Base-by-base conservation (phyloP, 371 early-diverging fungal genomes). In the Mucor sp. region DNA sequence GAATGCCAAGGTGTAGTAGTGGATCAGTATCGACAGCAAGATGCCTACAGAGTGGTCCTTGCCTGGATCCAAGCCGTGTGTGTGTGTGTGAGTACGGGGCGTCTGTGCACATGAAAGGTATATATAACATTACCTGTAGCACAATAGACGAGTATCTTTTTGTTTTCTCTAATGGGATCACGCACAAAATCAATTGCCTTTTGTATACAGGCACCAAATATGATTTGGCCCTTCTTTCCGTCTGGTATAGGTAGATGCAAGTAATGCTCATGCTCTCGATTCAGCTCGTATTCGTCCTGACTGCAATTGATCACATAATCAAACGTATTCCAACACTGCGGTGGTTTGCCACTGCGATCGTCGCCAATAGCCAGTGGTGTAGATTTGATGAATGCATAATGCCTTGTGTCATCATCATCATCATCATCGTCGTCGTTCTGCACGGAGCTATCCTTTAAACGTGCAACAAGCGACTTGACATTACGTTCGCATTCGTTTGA, bases 21-120 rank as follows among this genome's bases (percentile, higher is more conserved):
- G 66, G 1, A 88, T 71, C 15, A 94, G 60, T 17, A 92, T 68
- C 0, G 91, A 85, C 59, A 94, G 68, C n/a, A 89, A 78, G 61
- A 95, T 88, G 15, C 93, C 91, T 0, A 93, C 93, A 3, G 93
- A 91, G 28, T 92, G 71, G 71, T 94, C 94, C 62, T 80, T 85
- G 11, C 87, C 79, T 79, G 6, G 30, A 30, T 30, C 6, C 30
- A 30, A 30, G 30, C 30, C n/a, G n/a, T n/a, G n/a, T n/a, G n/a
- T n/a, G n/a, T n/a, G n/a, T n/a, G n/a, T n/a, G 69, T 76, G 11
- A 32, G 35, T 30, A 35, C 19, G 23, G 7, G 7, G 12, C 23
- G 30, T 32, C 48, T 33, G 48, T 28, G 61, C 41, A 19, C 9
- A 21, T 32, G 44, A 17, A 17, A 17, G 15, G 2, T 7, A 25